phyloP scores from a whole-genome alignment of 179 eudicot species.

The Beta macrorhiza region DNA sequence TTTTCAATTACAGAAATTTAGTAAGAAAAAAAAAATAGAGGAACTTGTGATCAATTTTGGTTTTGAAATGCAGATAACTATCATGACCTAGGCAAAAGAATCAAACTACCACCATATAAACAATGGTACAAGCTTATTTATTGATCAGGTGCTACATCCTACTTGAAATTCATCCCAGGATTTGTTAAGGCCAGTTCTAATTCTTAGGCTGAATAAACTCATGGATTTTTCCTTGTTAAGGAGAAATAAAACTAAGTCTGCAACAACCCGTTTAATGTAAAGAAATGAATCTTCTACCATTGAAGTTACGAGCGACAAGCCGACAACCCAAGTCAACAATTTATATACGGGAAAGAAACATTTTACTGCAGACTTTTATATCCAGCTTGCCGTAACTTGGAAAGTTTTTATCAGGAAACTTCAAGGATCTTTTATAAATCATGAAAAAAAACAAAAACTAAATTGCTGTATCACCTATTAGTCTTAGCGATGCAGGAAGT shows the following conservation, averaged over 20 bases:
- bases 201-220: too few relatives aligned
- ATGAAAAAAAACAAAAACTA: not conserved
- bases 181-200: not conserved
- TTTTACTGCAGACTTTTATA: not conserved
- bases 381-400: not conserved
- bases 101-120: not conserved
- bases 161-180: not conserved
- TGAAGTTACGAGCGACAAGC: not conserved
- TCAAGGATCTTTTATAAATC: not conserved
- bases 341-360: not conserved
- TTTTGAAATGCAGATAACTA: not conserved
- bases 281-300: not conserved
- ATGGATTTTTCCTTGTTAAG: not conserved
- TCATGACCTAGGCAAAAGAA: not conserved
- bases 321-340: too few relatives aligned
- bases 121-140: not conserved
- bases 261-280: not conserved
- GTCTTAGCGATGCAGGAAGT: slow-evolving; percentile 78
- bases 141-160: not conserved
- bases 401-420: not conserved
- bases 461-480: slow-evolving; percentile 54
- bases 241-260: not conserved
- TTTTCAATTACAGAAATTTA: not conserved
- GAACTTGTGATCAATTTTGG: too few relatives aligned
- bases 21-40: not conserved